These are phyloP conservation scores for Suillus occidentalis DNA, from an alignment of 768 basidiomycete genomes.

Conservation along the genomic window DNA sequence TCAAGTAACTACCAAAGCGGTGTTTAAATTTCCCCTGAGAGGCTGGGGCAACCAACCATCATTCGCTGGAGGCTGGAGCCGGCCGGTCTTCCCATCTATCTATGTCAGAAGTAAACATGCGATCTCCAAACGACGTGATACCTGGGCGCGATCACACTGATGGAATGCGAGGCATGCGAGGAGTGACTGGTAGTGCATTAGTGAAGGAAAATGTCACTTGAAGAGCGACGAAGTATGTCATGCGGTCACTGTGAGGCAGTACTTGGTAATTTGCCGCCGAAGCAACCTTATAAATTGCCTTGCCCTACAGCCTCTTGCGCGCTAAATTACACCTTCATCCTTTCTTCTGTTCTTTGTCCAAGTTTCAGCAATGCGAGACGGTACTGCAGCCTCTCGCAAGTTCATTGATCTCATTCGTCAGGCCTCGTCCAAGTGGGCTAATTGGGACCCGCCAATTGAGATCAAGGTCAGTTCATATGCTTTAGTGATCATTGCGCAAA, in stretches of 20 bases:
- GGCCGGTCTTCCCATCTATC: neutral
- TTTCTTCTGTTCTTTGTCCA: neutral
- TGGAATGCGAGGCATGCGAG: conserved; percentile 15
- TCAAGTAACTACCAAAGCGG: too few relatives aligned
- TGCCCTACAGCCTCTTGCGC: neutral
- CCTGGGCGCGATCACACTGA: conserved; percentile 21
- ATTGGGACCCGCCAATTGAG: conserved; percentile 37
- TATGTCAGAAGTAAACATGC: neutral
- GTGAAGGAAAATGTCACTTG: conserved; percentile 8
- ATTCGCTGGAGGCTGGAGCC: neutral
- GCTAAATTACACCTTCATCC: neutral
- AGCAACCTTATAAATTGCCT: neutral
- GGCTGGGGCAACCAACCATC: neutral
- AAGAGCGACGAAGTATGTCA: neutral
- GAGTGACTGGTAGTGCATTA: conserved; percentile 17
- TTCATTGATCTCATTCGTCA: conserved; percentile 35
- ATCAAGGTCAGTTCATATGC: conserved; percentile 25
- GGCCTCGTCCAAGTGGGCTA: conserved; percentile 37
- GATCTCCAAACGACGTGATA: neutral
- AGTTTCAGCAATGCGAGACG: conserved; percentile 7
- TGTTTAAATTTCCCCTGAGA: too few relatives aligned
- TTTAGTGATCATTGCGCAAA: neutral
- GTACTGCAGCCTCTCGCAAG: conserved; percentile 24
- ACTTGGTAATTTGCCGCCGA: conserved; percentile 3
- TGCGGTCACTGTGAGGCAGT: neutral